Conservation (phyloP, 208 protist species). For the Leishmania martiniquensis region DNA sequence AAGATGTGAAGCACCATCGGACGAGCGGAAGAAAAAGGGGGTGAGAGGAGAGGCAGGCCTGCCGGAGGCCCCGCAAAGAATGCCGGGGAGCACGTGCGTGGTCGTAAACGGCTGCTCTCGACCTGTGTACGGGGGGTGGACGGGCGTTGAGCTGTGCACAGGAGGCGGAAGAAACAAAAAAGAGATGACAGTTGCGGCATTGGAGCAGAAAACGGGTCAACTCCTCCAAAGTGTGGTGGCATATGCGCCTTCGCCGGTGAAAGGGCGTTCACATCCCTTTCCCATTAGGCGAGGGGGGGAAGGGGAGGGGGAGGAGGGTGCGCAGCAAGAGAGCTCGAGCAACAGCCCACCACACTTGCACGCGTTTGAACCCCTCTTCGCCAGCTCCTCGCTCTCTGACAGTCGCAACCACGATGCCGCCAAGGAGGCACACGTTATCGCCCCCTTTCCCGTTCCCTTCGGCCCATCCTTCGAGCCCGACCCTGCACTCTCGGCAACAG, state of each 20-base stretch:
- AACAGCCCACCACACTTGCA: background rate
- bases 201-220: background rate
- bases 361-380: background rate
- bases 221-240: background rate
- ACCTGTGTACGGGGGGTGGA: background rate
- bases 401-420: background rate
- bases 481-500: too few species aligned
- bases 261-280: background rate
- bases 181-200: background rate
- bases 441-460: background rate
- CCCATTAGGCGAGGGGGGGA: background rate
- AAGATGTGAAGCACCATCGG: constrained; percentile 62
- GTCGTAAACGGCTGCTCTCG: too few species aligned
- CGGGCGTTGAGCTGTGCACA: background rate
- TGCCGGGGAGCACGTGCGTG: background rate
- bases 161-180: background rate
- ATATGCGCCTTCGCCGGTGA: background rate
- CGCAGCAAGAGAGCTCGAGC: background rate
- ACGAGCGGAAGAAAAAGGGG: background rate
- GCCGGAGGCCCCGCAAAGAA: background rate
- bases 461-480: too few species aligned
- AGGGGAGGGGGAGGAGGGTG: background rate
- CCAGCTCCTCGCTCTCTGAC: background rate
- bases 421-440: background rate
- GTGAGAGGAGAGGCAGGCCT: too few species aligned